Evolutionary conservation across 768 basidiomycete genomes (phyloP), one percentile per base, ranked within the genome.

Genomic region (Trametes villosa): DNA sequence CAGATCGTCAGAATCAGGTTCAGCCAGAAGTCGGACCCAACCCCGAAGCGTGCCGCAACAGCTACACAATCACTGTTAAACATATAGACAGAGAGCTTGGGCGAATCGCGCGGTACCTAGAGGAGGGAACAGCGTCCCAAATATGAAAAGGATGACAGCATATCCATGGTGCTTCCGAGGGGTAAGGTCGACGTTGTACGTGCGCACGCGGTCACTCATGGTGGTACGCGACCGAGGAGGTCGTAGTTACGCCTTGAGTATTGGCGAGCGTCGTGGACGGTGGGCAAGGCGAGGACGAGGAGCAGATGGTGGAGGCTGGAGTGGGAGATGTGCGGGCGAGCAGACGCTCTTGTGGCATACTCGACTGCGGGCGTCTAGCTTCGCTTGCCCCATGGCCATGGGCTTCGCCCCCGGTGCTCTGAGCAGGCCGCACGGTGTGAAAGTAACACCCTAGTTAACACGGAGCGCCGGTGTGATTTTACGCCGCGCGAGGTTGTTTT

Each of bases 121-220:
- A 29, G 95, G 95, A 9, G 95, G 95, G 58, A 98, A 86, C 51
- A 98, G 79, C 1, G 92, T 89, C n/a, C 95, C 96, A 58, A 92
- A 74, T 52, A 97, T 84, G 75, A 94, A 95, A 33, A 98, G 81
- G 12, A 95, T 38, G 59, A 90, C 86, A 15, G 86, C 77, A 72
- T 88, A 96, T 29, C 87, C 94, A 80, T 96, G 94, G 70, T 92
- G 82, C 41, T 81, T 81, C 71, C 81, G 85, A 18, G 93, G 91
- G 51, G 80, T 86, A 48, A 87, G 72, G 57, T 86, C 83, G 50
- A 84, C 74, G 69, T 89, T 89, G 50, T 34, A 54, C 12, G 57
- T 30, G n/a, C 53, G 62, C 42, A 51, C 62, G n/a, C 62, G 57
- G n/a, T 63, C 62, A 22, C 13, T 26, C 31, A 49, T 38, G 56